Conservation (phyloP, 2,329 filamentous ascomycete genomes). For the Ascochyta lentis region DNA sequence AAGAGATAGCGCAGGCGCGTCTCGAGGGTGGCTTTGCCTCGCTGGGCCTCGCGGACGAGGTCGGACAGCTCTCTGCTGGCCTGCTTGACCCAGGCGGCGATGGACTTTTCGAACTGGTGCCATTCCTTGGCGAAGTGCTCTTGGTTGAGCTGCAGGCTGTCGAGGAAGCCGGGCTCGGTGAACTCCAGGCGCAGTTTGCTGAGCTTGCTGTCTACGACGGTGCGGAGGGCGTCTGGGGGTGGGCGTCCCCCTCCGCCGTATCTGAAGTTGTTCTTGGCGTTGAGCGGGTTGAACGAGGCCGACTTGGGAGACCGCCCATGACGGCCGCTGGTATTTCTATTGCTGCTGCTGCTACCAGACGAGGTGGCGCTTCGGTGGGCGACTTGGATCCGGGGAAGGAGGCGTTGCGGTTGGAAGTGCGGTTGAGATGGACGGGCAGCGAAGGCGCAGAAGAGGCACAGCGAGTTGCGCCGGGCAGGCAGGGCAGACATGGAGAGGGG, state of each 20-base stretch:
- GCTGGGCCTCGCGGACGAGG: conserved; percentile 20
- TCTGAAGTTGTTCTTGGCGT: not conserved
- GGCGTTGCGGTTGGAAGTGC: conserved; percentile 23
- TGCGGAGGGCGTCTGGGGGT: not conserved
- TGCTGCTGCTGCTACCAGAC: not conserved
- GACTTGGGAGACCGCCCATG: not conserved
- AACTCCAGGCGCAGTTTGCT: conserved; percentile 24
- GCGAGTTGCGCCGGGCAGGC: conserved; percentile 37
- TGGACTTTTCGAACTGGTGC: conserved; percentile 30
- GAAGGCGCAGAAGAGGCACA: conserved; percentile 52
- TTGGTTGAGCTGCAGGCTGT: conserved; percentile 36
- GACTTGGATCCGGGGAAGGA: conserved; percentile 37
- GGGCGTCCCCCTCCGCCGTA: not conserved
- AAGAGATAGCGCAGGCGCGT: conserved; percentile 73
- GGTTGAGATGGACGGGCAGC: conserved; percentile 25
- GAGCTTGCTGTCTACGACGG: conserved; percentile 21
- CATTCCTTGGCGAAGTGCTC: conserved; percentile 37
- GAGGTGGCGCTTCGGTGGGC: conserved; percentile 18
- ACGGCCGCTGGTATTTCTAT: not conserved
- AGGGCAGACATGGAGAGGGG: conserved; percentile 35
- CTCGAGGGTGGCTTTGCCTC: conserved; percentile 38
- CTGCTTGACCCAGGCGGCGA: conserved; percentile 32
- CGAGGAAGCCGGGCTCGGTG: conserved; percentile 26
- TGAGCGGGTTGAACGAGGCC: conserved; percentile 1
- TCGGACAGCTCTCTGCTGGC: conserved; percentile 23